Conservation (phyloP, 2,329 filamentous ascomycete species). For the Shiraia bambusicola region DNA sequence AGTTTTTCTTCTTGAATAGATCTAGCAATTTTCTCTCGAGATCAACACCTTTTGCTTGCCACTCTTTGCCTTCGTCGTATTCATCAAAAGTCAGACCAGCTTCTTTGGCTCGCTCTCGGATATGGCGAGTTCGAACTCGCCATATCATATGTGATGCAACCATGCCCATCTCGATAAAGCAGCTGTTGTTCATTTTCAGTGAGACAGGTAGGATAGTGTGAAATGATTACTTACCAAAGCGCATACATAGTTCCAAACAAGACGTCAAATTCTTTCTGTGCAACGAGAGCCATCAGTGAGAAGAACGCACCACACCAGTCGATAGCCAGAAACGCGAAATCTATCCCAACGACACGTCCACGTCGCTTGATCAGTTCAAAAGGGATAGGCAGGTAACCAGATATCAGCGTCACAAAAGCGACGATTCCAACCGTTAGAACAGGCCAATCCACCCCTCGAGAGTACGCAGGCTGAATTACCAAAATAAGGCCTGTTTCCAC, state of each 20-base stretch:
- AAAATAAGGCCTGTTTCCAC: slow-evolving; percentile 57
- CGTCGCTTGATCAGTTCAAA: slow-evolving; percentile 61
- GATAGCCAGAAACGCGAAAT: slow-evolving; percentile 58
- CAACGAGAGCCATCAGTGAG: slow-evolving; percentile 60
- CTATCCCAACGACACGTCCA: slow-evolving; percentile 61
- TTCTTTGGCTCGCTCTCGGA: slow-evolving; percentile 50
- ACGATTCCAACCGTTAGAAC: slow-evolving; percentile 57
- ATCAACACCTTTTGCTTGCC: slow-evolving; percentile 27
- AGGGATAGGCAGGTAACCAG: slow-evolving; percentile 60
- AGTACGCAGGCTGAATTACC: slow-evolving; percentile 56
- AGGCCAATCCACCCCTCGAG: slow-evolving; percentile 53
- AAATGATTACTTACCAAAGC: slow-evolving; percentile 41
- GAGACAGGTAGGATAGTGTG: background rate
- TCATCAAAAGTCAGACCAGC: slow-evolving; percentile 47
- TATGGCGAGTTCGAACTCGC: slow-evolving; percentile 53
- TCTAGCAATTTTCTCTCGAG: slow-evolving; percentile 13
- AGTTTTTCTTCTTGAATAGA: slow-evolving; percentile 3
- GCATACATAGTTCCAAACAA: slow-evolving; percentile 61
- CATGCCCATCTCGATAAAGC: slow-evolving; percentile 59
- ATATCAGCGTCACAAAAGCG: slow-evolving; percentile 56
- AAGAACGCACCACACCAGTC: slow-evolving; percentile 63
- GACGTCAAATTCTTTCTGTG: slow-evolving; percentile 60
- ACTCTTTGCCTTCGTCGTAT: slow-evolving; percentile 48
- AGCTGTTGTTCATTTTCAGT: slow-evolving; percentile 17
- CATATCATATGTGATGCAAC: slow-evolving; percentile 59